Evolutionary conservation across 345 rosid genomes (phyloP).

Genomic region (Mallotus nudiflorus): DNA sequence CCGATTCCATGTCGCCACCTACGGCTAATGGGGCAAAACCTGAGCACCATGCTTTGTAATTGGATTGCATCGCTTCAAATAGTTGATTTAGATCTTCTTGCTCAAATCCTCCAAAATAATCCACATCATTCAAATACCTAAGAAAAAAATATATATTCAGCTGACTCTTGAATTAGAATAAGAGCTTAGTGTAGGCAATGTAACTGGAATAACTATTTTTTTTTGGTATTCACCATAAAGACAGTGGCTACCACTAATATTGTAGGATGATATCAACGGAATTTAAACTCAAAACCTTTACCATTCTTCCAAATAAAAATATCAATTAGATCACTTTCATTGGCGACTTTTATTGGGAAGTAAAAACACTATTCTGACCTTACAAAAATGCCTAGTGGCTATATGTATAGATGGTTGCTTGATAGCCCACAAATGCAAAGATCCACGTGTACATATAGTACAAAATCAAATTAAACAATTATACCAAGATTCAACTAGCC

Average conservation of each 20-base stretch:
- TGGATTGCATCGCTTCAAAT: constrained; percentile 70
- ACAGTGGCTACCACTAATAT: too few species aligned
- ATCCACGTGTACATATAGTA: constrained; percentile 5
- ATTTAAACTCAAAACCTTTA: too few species aligned
- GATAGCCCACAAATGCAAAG: constrained; percentile 2
- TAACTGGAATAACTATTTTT: too few species aligned
- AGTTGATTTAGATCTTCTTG: constrained; percentile 74
- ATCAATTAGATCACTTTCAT: too few species aligned
- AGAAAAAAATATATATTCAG: background rate
- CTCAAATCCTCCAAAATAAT: constrained; percentile 89
- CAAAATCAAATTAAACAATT: background rate
- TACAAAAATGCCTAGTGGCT: background rate
- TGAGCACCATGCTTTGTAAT: constrained; percentile 85
- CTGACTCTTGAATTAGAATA: too few species aligned
- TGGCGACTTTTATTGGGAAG: too few species aligned
- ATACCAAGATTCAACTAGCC: background rate
- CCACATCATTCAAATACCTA: constrained; percentile 71
- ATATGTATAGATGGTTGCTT: background rate
- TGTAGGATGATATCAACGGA: too few species aligned
- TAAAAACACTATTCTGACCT: too few species aligned
- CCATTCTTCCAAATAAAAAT: too few species aligned
- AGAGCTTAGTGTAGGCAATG: too few species aligned
- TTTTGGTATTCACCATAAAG: too few species aligned
- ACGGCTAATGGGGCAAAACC: constrained; percentile 87
- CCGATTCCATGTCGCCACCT: constrained; percentile 88